phyloP scores from a whole-genome alignment of 805 yeast genomes.

The Schwanniomyces polymorphus region DNA sequence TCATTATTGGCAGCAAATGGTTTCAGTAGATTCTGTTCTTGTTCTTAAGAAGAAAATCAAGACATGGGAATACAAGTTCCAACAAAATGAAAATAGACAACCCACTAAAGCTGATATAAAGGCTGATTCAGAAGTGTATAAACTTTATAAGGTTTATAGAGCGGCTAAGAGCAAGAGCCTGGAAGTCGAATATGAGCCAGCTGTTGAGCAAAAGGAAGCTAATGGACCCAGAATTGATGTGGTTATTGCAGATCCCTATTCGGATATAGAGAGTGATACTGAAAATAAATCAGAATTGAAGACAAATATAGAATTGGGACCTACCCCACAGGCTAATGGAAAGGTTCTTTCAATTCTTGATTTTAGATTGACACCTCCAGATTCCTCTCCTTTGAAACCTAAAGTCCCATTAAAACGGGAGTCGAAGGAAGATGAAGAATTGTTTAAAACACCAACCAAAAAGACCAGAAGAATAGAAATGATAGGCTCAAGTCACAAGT shows the following conservation, averaged over 20 bases:
- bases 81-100: constrained; percentile 20
- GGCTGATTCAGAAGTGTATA: constrained; percentile 22
- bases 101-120: constrained; percentile 39
- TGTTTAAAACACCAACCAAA: constrained; percentile 39
- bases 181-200: background rate
- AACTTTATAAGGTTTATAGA: constrained; percentile 33
- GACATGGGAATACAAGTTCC: constrained; percentile 39
- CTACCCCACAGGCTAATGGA: constrained; percentile 86
- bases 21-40: constrained; percentile 6
- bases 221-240: constrained; percentile 1
- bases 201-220: background rate
- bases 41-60: constrained; percentile 32
- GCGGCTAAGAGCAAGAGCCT: constrained; percentile 8
- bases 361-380: constrained; percentile 43
- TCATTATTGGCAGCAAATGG: constrained; percentile 3
- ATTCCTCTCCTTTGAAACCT: constrained; percentile 38
- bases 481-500: constrained; percentile 4
- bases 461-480: constrained; percentile 10
- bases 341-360: constrained; percentile 75
- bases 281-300: background rate
- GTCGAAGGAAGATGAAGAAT: background rate
- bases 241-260: background rate
- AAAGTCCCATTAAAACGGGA: constrained; percentile 1
- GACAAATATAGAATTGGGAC: constrained; percentile 56
- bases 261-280: constrained; percentile 2